Base-by-base conservation (phyloP, 495 filamentous ascomycete species). In the Articulospora tetracladia region DNA sequence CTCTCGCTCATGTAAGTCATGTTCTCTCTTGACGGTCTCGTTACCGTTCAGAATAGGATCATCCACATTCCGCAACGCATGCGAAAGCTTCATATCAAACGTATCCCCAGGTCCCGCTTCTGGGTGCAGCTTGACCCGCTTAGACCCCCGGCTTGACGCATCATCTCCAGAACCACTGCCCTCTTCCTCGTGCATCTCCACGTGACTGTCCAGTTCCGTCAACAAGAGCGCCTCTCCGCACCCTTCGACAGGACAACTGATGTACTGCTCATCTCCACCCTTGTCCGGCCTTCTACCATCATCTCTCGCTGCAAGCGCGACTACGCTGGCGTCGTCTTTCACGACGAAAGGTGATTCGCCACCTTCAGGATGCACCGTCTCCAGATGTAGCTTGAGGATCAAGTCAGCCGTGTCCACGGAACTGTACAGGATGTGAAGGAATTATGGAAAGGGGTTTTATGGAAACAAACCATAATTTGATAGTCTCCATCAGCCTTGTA, bases 161-260 rank as follows among this genome's bases (percentile, higher is more conserved):
- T 83, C 80, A 20, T 81, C 82, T 53, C 79, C 70, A 11, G 73
- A 74, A 52, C 82, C 30, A 23, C 1, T 72, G 13, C 73, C 72
- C 67, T 90, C 89, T 30, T 83, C 79, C 36, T 74, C 68, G 72
- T 96, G 92, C 51, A 92, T 73, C 68, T 92, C 88, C 36, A 92
- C 72, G 69, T 95, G 92, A 32, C 78, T 83, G 24, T 88, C 80
- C 32, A 94, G 70, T 61, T 91, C 84, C 1, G 73, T 67, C 15
- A 81, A 69, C 27, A 80, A 72, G 47, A 93, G 71, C 19, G 77
- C 69, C 66, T 96, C 89, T 22, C 86, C 87, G 70, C 91, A 96
- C n/a, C 81, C 82, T 13, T 84, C 78, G 10, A 83, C 74, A 1
- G 88, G 84, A 64, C 93, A 96, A 51, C 85, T 76, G 44, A 85